Evolutionary conservation across 1,139 yeast genomes (phyloP), one percentile per base, ranked within the genome.

Genomic region (Blastobotrys arbuscula): DNA sequence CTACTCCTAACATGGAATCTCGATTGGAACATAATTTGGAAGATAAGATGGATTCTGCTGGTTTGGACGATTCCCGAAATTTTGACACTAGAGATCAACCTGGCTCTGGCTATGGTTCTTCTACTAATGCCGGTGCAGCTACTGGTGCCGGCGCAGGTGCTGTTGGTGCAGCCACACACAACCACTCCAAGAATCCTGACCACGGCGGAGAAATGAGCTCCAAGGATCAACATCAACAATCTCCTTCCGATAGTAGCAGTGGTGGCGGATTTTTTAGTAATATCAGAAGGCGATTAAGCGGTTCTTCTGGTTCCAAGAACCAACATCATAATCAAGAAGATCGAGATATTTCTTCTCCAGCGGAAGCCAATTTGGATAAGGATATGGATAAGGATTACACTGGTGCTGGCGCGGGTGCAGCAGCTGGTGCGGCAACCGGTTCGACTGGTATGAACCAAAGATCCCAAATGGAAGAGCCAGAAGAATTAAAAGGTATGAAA

Each of bases 101-200:
- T 24, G 31, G 31, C 5, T 28, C n/a, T 12, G 10, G n/a, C 4
- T 12, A 28, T 12, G 31, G 31, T 28, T 3, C 31, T 5, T 12
- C 31, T 28, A 9, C 31, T 37, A 18, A 2, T 20, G 40, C 9
- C 3, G 26, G 15, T 16, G 40, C 18, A 8, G 40, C 28, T 20
- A 10, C 8, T 16, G 40, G 9, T 18, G 40, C 40, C 15, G 40
- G n/a, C 8, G 40, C 40, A 12, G 40, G n/a, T 18, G 40, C 40
- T 37, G 40, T 2, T 19, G 26, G 23, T 34, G 23, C 38, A 3
- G 10, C 15, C 12, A n/a, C 9, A 5, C 13, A 3, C 12, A 18
- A 34, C 18, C 38, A 34, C 13, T 3, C 38, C 18, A 7, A 34
- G 18, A 3, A 18, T 10, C 10, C 38, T 10, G 9, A 33, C 9